Evolutionary conservation across 2,329 filamentous ascomycete species (phyloP).

Genomic region (Zasmidium citrigriseum): DNA sequence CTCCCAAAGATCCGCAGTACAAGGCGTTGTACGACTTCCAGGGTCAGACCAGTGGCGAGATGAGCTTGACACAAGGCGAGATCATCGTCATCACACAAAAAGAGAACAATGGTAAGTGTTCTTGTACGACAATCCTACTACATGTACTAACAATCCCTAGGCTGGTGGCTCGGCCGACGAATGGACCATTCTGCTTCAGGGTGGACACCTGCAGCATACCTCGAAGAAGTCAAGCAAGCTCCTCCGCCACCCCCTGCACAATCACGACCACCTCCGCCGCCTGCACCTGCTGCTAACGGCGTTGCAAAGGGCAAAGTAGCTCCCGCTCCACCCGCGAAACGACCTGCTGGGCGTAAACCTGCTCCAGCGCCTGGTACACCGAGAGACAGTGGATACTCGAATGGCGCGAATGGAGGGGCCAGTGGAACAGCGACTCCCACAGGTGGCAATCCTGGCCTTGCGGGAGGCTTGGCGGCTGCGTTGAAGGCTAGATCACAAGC

Average conservation of each 20-base stretch:
- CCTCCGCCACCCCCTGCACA: slow-evolving; percentile 59
- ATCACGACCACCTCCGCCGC: slow-evolving; percentile 60
- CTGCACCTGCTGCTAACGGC: slow-evolving; percentile 50
- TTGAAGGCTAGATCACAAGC: slow-evolving; percentile 51
- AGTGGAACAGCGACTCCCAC: slow-evolving; percentile 37
- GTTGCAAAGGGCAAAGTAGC: slow-evolving; percentile 65
- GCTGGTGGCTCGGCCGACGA: slow-evolving; percentile 94
- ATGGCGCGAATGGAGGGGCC: slow-evolving; percentile 35
- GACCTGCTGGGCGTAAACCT: slow-evolving; percentile 74
- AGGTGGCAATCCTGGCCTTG: slow-evolving; percentile 43
- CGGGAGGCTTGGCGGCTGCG: slow-evolving; percentile 53
- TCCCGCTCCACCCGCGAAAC: slow-evolving; percentile 76
- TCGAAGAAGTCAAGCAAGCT: slow-evolving; percentile 71
- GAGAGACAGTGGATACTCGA: slow-evolving; percentile 62
- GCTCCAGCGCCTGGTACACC: slow-evolving; percentile 65
- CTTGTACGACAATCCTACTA: background rate
- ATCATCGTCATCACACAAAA: slow-evolving; percentile 89
- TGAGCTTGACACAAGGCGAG: slow-evolving; percentile 77
- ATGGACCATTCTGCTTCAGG: slow-evolving; percentile 69
- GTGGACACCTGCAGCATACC: slow-evolving; percentile 92
- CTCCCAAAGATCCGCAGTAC: slow-evolving; percentile 69
- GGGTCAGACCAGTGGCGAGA: slow-evolving; percentile 80
- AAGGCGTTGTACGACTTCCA: slow-evolving; percentile 92
- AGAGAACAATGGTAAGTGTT: slow-evolving; percentile 80
- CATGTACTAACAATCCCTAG: slow-evolving; percentile 49